Conservation (phyloP, 176 grass and related monocot species). For the Oryza meridionalis region DNA sequence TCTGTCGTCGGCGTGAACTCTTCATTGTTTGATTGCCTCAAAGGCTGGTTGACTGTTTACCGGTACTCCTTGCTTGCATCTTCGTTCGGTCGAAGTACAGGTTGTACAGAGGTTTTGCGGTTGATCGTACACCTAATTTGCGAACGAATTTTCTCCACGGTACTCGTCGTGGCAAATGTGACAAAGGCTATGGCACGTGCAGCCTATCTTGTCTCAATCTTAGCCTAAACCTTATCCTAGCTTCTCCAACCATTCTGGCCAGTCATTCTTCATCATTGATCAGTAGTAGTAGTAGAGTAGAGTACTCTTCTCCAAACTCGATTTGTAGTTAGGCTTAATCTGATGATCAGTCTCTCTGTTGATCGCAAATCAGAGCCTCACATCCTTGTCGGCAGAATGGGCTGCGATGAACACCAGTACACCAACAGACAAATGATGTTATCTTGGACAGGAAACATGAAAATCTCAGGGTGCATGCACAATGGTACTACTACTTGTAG, state of each 20-base stretch:
- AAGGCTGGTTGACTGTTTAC: neutral
- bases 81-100: too few relatives aligned
- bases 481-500: too few relatives aligned
- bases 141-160: neutral
- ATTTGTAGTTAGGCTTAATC: neutral
- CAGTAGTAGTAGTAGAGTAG: neutral
- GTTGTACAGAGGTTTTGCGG: neutral
- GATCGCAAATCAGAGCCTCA: neutral
- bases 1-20: neutral
- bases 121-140: slow-evolving; percentile 14
- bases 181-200: neutral
- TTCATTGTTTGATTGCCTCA: neutral
- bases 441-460: neutral
- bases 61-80: neutral
- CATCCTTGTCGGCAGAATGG: neutral
- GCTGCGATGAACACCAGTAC: neutral
- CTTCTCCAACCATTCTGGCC: neutral
- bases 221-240: neutral
- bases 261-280: neutral
- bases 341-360: neutral
- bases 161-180: neutral
- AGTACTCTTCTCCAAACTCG: neutral
- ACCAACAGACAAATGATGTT: neutral
- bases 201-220: neutral
- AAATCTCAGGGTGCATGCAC: neutral